Evolutionary conservation across 1,139 yeast species (phyloP), one percentile per base, ranked within the genome.

Genomic region (Lodderomyces theae): DNA sequence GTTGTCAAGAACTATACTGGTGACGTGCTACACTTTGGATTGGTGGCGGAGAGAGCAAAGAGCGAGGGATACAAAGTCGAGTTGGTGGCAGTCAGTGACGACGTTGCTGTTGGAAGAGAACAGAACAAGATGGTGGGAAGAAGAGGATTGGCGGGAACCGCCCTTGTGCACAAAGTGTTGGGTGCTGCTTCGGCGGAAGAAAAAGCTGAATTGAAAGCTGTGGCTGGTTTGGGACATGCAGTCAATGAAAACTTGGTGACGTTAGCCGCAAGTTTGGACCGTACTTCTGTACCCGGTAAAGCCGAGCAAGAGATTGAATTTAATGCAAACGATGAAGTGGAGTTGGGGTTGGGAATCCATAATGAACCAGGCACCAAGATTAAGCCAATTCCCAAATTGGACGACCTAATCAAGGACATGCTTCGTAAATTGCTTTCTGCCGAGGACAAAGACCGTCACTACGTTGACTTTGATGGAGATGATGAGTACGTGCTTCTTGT

Each of bases 321-420:
- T 46, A 65, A 74, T 34, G 63, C 60, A 5, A 58, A 56, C 2
- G 64, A 77, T 42, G 89, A 87, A 58, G 83, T 85, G 52, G 97
- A 90, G 61, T 72, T 90, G 48, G 97, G 97, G 21, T 83, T 90
- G 80, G 97, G 97, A 38, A 90, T 90, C 47, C 97, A 90, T 62
- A 90, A 90, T 56, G 97, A 90, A 58, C 94, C 96, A 0, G 97
- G 97, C 43, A 71, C 78, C 48, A 78, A 83, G 50, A 61, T 85
- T 36, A 72, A 78, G 15, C 92, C 94, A 33, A 79, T 89, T 50
- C 95, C 95, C 18, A 57, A 74, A 2, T 75, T 85, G 39, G 80
- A 77, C 32, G 74, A 72, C 1, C 64, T 87, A 42, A 62, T 82
- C 40, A 66, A 69, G 31, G 66, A 69, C n/a, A 65, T 85, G 57